Evolutionary conservation across 495 filamentous ascomycete genomes (phyloP), one percentile per base, ranked within the genome.

Genomic region (Penicillium simplicissimum): DNA sequence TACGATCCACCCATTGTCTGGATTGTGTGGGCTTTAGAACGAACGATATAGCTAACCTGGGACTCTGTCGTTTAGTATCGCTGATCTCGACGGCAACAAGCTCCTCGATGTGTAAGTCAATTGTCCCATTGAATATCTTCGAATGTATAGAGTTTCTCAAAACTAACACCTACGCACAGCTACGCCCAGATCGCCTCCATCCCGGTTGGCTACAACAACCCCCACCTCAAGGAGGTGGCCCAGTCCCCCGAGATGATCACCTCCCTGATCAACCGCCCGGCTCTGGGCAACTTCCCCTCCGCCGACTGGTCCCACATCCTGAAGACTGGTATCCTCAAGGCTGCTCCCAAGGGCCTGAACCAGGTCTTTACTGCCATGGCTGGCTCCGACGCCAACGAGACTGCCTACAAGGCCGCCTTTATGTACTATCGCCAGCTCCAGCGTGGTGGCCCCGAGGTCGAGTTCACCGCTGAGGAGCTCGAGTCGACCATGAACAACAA

Each of bases 401-500:
- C 92, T n/a, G 96, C 96, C 53, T 99, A 93, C 84, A 98, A 98
- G 77, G 95, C 95, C 38, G 95, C 95, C 57, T 98, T 98, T 82
- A 98, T 98, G 88, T 98, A 90, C 86, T 89, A 89, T 62, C 89
- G 93, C 23, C 92, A 93, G 72, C 84, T 88, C 45, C 87, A 97
- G 78, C 90, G 95, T 64, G 95, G 95, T 66, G 93, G 93, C 25
- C 74, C 83, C 59, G 70, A 88, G 49, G 90, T 90, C 33, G 92
- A 93, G 63, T 98, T 98, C 79, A 88, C 91, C 19, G 81, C 86
- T 35, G 88, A 91, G 65, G 95, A 98, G 75, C 80, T 94, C 62
- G 68, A 77, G 21, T 87, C 86, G 8, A 81, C 86, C 68, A 98
- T 98, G 95, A 74, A 84, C 61, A 98, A 98, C 83, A 78, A 94